Evolutionary conservation across 139 green algal genomes (phyloP).

Genomic region (Micromonas commoda): DNA sequence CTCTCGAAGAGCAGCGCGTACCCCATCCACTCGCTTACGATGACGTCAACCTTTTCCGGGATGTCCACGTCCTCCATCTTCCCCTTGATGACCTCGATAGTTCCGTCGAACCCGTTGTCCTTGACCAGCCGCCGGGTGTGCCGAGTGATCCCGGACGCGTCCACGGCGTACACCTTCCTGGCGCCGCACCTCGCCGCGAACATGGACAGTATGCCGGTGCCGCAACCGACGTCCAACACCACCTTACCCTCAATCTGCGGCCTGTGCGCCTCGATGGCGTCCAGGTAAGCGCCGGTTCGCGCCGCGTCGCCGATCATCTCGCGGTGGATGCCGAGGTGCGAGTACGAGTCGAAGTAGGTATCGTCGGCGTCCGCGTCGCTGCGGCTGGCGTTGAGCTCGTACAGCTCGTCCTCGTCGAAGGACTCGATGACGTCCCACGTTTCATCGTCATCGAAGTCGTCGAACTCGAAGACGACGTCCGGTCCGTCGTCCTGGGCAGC

Average conservation of each 20-base stretch:
- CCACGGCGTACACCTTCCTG: conserved; percentile 72
- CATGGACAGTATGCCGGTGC: conserved; percentile 48
- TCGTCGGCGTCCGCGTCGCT: background rate
- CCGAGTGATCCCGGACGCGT: conserved; percentile 63
- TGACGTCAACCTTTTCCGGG: conserved; percentile 35
- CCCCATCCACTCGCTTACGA: conserved; percentile 96
- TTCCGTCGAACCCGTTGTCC: conserved; percentile 66
- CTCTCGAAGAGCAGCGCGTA: conserved; percentile 94
- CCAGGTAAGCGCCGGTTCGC: conserved; percentile 76
- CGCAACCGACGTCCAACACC: conserved; percentile 49
- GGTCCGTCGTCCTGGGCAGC: background rate
- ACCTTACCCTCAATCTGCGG: conserved; percentile 69
- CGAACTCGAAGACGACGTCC: background rate
- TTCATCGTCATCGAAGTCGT: background rate
- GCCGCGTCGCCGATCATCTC: conserved; percentile 92
- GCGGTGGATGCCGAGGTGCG: conserved; percentile 78
- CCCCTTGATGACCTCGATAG: conserved; percentile 88
- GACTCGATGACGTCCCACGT: background rate
- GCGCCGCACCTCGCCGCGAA: conserved; percentile 62
- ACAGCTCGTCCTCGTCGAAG: background rate
- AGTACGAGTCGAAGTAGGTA: conserved; percentile 81
- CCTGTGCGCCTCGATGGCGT: conserved; percentile 68
- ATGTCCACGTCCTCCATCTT: conserved; percentile 77
- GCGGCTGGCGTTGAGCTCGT: background rate
- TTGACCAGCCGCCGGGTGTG: conserved; percentile 67